A percentile compares a stretch with the other conserved stretches of the same genome.
These are phyloP conservation scores for Lactarius trivialis DNA, from an alignment of 768 basidiomycete genomes.

Conservation along the genomic window DNA sequence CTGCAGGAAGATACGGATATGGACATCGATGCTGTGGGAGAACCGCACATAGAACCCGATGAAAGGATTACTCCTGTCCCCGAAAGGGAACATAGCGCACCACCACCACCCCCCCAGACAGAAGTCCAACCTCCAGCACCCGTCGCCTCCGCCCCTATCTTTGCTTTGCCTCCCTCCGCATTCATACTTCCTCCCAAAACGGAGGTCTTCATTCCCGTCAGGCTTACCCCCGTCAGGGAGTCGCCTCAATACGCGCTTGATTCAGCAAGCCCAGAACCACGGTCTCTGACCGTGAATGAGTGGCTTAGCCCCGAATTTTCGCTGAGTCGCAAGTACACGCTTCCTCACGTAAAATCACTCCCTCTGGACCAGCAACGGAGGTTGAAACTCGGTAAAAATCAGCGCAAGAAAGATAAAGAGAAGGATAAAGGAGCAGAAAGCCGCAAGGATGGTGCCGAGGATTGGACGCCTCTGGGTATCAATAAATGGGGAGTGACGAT, in stretches of 20 bases:
- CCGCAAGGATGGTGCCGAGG: slow-evolving; percentile 41
- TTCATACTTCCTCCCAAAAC: slow-evolving; percentile 19
- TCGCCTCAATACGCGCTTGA: slow-evolving; percentile 11
- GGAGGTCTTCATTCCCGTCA: slow-evolving; percentile 5
- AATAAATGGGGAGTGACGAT: slow-evolving; percentile 62
- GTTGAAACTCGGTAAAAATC: slow-evolving; percentile 39
- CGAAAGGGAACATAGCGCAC: not conserved
- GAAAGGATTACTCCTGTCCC: not conserved
- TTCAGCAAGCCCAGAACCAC: not conserved
- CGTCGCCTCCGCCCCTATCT: not conserved
- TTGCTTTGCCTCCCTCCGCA: slow-evolving; percentile 12
- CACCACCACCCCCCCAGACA: not conserved
- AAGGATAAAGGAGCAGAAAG: slow-evolving; percentile 36
- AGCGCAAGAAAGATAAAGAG: slow-evolving; percentile 48
- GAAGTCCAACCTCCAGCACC: not conserved
- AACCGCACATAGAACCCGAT: not conserved
- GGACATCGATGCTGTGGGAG: slow-evolving; percentile 9
- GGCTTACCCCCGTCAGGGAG: slow-evolving; percentile 17
- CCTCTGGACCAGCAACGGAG: slow-evolving; percentile 51
- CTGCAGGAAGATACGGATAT: slow-evolving; percentile 5
- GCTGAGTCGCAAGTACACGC: slow-evolving; percentile 42
- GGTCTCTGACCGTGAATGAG: slow-evolving; percentile 22
- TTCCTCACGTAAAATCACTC: slow-evolving; percentile 50
- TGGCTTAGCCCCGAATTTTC: slow-evolving; percentile 22
- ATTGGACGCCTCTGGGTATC: slow-evolving; percentile 59